These are phyloP conservation scores for Rhynchospora pubera DNA, from an alignment of 176 grass and related monocot species.

Conservation along the genomic window DNA sequence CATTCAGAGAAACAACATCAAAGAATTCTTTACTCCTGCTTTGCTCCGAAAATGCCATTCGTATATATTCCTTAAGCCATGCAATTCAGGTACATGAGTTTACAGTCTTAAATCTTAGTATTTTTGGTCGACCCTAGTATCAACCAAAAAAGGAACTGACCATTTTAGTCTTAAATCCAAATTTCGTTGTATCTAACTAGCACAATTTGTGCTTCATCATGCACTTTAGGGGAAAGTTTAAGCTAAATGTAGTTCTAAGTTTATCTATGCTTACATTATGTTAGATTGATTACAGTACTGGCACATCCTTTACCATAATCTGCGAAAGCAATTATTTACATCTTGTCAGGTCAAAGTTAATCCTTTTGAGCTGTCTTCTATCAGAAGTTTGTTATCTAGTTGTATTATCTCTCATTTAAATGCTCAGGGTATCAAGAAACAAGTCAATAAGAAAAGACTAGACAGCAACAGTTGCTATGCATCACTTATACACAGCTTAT, in stretches of 20 bases:
- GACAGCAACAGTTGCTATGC: constrained; percentile 51
- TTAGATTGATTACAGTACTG: background rate
- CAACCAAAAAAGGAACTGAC: background rate
- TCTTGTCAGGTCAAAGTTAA: background rate
- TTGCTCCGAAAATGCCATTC: constrained; percentile 88
- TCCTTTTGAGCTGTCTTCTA: background rate
- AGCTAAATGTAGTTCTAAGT: background rate
- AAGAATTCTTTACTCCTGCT: constrained; percentile 59
- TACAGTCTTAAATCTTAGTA: background rate
- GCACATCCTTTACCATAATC: background rate
- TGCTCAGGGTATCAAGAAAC: constrained; percentile 77
- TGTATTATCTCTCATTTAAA: background rate
- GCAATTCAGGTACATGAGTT: constrained; percentile 65
- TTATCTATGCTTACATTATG: background rate
- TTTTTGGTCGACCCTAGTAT: background rate
- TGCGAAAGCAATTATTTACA: background rate
- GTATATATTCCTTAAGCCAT: constrained; percentile 63
- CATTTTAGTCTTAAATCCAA: no score
- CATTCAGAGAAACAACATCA: constrained; percentile 22
- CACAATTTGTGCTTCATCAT: no score
- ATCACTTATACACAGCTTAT: constrained; percentile 54
- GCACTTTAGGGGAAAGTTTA: background rate
- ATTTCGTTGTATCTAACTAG: background rate
- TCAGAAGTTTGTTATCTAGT: background rate
- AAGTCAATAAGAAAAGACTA: constrained; percentile 71